phyloP scores from a whole-genome alignment of 306 rosid species.

The Quercus parvula region DNA sequence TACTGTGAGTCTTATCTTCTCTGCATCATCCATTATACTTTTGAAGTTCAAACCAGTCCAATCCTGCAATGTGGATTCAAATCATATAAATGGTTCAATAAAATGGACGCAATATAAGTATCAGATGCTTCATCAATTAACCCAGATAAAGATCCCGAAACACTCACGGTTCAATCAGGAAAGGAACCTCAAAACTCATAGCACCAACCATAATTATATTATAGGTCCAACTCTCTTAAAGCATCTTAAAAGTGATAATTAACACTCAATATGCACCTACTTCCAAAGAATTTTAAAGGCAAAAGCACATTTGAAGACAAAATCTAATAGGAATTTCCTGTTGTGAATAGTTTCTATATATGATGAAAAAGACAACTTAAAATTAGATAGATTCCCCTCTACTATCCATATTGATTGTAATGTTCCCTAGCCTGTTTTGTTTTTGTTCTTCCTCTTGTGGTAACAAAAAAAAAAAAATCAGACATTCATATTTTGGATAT shows the following conservation, averaged over 20 bases:
- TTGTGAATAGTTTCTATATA: too few species aligned
- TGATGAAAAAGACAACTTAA: too few species aligned
- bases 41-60: conserved; percentile 92
- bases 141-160: neutral
- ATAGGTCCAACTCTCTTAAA: too few species aligned
- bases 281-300: too few species aligned
- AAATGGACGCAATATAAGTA: neutral
- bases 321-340: too few species aligned
- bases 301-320: too few species aligned
- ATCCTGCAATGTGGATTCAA: conserved; percentile 55
- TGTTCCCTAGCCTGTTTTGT: too few species aligned
- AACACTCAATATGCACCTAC: too few species aligned
- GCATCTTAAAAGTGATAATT: too few species aligned
- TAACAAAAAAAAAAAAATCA: neutral
- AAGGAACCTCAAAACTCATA: neutral
- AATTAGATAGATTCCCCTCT: too few species aligned
- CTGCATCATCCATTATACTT: conserved; percentile 92
- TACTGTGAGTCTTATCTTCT: conserved; percentile 85
- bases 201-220: too few species aligned
- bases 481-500: neutral
- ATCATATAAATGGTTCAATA: neutral
- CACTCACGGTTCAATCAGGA: neutral
- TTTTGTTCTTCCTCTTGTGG: neutral
- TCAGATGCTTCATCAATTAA: neutral
- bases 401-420: too few species aligned